Conservation (phyloP, 331 rosid genomes). For the Saraca asoca region DNA sequence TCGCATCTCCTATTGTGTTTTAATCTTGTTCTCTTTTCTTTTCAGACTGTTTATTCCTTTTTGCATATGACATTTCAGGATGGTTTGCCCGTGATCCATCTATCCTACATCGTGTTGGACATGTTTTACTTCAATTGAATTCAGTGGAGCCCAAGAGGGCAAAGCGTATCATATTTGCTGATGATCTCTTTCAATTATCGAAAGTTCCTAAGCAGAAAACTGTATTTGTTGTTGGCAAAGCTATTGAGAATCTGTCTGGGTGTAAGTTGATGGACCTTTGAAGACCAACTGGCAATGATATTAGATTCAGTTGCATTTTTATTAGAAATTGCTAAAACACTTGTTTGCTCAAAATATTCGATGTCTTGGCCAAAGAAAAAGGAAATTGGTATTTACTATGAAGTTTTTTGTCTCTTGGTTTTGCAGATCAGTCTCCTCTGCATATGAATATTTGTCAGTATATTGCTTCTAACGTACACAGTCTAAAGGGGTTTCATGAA, state of each 20-base stretch:
- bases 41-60: constrained; percentile 20
- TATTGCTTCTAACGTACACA: constrained; percentile 70
- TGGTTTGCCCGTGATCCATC: constrained; percentile 80
- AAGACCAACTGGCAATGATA: not conserved
- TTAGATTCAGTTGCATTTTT: not conserved
- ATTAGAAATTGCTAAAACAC: not conserved
- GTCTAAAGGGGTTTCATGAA: constrained; percentile 54
- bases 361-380: constrained; percentile 19
- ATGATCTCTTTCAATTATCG: constrained; percentile 78
- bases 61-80: constrained; percentile 50
- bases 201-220: constrained; percentile 67
- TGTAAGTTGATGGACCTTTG: constrained; percentile 59
- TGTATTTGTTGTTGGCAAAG: constrained; percentile 50
- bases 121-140: constrained; percentile 62
- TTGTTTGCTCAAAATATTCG: not conserved
- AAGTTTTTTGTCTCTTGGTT: constrained; percentile 45
- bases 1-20: constrained; percentile 10
- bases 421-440: constrained; percentile 70
- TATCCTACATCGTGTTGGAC: constrained; percentile 73
- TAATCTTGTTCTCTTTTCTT: not conserved
- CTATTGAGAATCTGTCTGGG: constrained; percentile 70
- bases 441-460: constrained; percentile 66
- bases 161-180: constrained; percentile 71
- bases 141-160: constrained; percentile 60
- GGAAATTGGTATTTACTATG: constrained; percentile 18